These are phyloP conservation scores for Trypanosoma cruzi DNA, from an alignment of 208 protist species.

Conservation along the genomic window DNA sequence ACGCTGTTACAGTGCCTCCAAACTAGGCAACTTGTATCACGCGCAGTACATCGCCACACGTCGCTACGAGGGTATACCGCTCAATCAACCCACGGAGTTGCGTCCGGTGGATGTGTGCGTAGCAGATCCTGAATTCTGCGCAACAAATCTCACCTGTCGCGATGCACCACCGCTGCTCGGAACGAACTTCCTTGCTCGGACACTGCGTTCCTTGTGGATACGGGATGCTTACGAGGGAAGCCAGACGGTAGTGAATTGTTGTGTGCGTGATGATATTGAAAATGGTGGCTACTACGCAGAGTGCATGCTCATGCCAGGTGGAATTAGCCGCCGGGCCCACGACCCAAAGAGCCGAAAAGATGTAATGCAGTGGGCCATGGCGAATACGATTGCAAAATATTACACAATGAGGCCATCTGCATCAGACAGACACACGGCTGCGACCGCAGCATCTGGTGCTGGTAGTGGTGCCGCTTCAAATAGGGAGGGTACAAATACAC, in stretches of 20 bases:
- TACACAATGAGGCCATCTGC: slow-evolving; percentile 39
- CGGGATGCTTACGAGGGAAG: slow-evolving; percentile 77
- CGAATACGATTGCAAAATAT: slow-evolving; percentile 86
- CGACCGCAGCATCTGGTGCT: not conserved
- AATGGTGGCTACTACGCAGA: slow-evolving; percentile 80
- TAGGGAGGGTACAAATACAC: slow-evolving; percentile 6
- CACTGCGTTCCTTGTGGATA: slow-evolving; percentile 69
- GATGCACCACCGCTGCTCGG: slow-evolving; percentile 47
- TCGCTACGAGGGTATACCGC: slow-evolving; percentile 74
- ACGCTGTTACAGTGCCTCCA: slow-evolving; percentile 79
- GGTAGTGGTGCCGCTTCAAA: not conserved
- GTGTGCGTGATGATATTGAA: slow-evolving; percentile 57
- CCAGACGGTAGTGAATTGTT: slow-evolving; percentile 77
- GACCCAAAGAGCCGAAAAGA: slow-evolving; percentile 54
- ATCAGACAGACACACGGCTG: slow-evolving; percentile 3
- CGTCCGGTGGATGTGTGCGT: slow-evolving; percentile 68
- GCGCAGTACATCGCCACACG: slow-evolving; percentile 66
- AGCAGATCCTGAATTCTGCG: slow-evolving; percentile 73
- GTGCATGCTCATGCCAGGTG: slow-evolving; percentile 66
- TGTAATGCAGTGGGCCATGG: slow-evolving; percentile 82
- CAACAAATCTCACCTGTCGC: slow-evolving; percentile 43
- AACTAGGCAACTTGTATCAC: slow-evolving; percentile 86
- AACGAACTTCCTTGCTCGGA: slow-evolving; percentile 42
- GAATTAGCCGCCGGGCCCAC: slow-evolving; percentile 63
- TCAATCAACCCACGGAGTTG: slow-evolving; percentile 56